These are phyloP conservation scores for Jaminaea rosea DNA, from an alignment of 1,284 basidiomycete species.

Conservation along the genomic window DNA sequence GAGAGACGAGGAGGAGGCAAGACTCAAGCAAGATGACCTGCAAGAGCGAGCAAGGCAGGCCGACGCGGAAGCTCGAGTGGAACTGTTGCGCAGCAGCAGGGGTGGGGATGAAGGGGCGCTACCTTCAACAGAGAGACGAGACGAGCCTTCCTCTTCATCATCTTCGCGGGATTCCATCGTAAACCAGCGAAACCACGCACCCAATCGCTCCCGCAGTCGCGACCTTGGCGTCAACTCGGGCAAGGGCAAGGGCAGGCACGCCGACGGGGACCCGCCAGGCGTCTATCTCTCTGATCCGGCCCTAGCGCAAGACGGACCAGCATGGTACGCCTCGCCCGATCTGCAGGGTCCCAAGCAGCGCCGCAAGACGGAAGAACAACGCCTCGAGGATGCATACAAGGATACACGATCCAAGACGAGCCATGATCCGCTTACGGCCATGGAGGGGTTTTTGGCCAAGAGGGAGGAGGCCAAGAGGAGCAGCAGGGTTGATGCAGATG, in stretches of 20 bases:
- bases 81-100: slow-evolving; percentile 58
- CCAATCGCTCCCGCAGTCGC: too few relatives aligned
- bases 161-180: too few relatives aligned
- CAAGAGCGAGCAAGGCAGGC: slow-evolving; percentile 66
- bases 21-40: slow-evolving; percentile 24
- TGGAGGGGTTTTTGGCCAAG: slow-evolving; percentile 8
- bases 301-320: slow-evolving; percentile 18
- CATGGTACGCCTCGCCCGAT: slow-evolving; percentile 29
- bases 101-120: too few relatives aligned
- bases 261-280: not conserved
- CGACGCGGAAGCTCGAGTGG: slow-evolving; percentile 71
- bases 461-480: not conserved
- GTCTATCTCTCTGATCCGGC: not conserved
- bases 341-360: slow-evolving; percentile 22
- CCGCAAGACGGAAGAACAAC: slow-evolving; percentile 23
- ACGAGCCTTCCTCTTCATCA: too few relatives aligned
- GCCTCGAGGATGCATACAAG: slow-evolving; percentile 22
- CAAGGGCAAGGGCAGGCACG: not conserved
- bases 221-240: too few relatives aligned
- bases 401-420: slow-evolving; percentile 20
- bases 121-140: too few relatives aligned
- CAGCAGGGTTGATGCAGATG: not conserved
- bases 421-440: slow-evolving; percentile 32
- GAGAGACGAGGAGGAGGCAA: slow-evolving; percentile 59
- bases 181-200: too few relatives aligned